Percentiles rank a stretch among this genome's conserved stretches.
Conservation (phyloP, 202 grass and related monocot genomes). For the Sporobolus alterniflorus region DNA sequence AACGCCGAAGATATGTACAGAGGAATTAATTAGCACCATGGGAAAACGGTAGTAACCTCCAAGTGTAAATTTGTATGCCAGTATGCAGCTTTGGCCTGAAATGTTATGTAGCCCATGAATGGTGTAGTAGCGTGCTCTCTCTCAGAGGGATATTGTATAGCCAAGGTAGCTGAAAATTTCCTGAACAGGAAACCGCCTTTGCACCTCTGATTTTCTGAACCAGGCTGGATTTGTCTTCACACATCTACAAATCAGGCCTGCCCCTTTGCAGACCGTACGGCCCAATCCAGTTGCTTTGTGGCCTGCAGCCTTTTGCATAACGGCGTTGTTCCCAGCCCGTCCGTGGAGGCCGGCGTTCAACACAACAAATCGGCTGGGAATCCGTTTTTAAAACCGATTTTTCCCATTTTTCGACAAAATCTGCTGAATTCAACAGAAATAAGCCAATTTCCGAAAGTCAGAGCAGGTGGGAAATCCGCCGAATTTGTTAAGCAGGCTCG, state of each 20-base stretch:
- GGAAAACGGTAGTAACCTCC: not conserved
- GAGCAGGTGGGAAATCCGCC: too few relatives aligned
- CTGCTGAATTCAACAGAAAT: too few relatives aligned
- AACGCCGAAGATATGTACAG: slow-evolving; percentile 1
- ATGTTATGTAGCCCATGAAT: not conserved
- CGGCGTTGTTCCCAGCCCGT: not conserved
- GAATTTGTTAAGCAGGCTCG: too few relatives aligned
- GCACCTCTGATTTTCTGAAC: not conserved
- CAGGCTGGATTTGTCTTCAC: not conserved
- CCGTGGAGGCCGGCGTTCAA: too few relatives aligned
- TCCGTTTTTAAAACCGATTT: too few relatives aligned
- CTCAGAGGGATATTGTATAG: not conserved
- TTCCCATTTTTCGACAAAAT: too few relatives aligned
- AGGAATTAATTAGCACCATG: slow-evolving; percentile 14
- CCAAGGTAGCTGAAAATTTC: too few relatives aligned
- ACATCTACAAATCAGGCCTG: not conserved
- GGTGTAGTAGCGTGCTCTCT: not conserved
- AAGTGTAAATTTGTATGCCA: slow-evolving; percentile 38
- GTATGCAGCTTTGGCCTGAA: not conserved
- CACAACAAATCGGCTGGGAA: too few relatives aligned
- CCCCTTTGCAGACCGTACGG: not conserved
- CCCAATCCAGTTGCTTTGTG: not conserved
- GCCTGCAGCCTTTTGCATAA: not conserved
- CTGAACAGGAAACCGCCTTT: not conserved
- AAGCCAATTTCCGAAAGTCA: too few relatives aligned